Evolutionary conservation across 83 land plant species (phyloP), one percentile per base, ranked within the genome.

Genomic region (Picea engelmannii): DNA sequence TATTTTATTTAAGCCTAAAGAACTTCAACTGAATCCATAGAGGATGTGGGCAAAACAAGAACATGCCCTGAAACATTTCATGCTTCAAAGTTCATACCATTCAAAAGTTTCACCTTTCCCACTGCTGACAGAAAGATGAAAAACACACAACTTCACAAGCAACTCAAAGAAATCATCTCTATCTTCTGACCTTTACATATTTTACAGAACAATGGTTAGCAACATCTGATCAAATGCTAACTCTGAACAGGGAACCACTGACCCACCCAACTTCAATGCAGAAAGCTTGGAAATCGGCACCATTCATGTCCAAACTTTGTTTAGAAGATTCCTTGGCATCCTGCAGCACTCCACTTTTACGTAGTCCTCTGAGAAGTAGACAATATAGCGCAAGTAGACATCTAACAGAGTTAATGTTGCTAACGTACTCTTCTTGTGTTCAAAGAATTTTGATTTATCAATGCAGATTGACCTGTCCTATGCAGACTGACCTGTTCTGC

Each of bases 161-260:
- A 44, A 44, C 47, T 44, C 47, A 44, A 44, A 44, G 47, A 44
- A 44, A 44, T 44, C 47, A 44, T 44, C 47, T 44, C 7, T 44
- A 44, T 44, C 78, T 76, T 49, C 78, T 52, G 78, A 58, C 78
- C 78, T 76, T 76, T 55, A 76, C 62, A 52, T 76, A 55, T 49
- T 55, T 76, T 76, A 76, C 78, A 76, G 78, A 55, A 76, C 15
- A 76, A 76, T 55, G 27, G 35, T 76, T 49, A 76, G 78, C 62
- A 58, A 76, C 35, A 52, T 25, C 35, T 25, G 62, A 24, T 52
- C 62, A 21, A 76, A 23, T n/a, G 62, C 17, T 47, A 76, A 76
- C 78, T 55, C 78, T 76, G 24, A 55, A 3, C 1, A 76, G 78
- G 78, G 8, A 76, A 35, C 35, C 44, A 70, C 35, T 70, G 21